Evolutionary conservation across 306 rosid species (phyloP), one percentile per base, ranked within the genome.

Genomic region (Crotalaria pallida): DNA sequence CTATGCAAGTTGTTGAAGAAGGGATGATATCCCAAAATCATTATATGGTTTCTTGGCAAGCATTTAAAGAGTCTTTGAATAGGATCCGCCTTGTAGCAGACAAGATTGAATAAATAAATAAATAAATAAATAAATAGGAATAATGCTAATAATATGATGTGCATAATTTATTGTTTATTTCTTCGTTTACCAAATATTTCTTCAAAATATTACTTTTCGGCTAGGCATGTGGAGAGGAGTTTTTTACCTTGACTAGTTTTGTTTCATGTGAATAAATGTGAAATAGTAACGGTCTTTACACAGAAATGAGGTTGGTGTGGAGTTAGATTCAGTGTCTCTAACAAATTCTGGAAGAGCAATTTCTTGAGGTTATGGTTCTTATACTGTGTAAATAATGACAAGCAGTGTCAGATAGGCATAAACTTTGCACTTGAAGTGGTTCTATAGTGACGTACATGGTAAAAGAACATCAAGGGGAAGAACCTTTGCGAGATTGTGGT

Each of bases 1-100:
- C 95, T 51, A 94, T 90, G 90, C 91, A 87, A 77, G 90, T 87
- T 74, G 97, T 90, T 58, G 96, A 86, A 72, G 94, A 90, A 82
- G 98, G 98, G 63, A 81, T 90, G 95, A 66, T 68, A 58, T 94
- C 98, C 56, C 94, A 80, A 72, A 87, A 90, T 74, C 97, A 94
- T 81, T 94, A 84, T 49, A 83, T 80, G 94, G 90, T 82, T 78
- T 80, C 95, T 77, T 90, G 92, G 97, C 98, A 90, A 79, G 84
- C 92, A 34, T 89, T 90, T 77, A 88, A 85, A 73, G 97, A 90
- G 86, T 82, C 97, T 57, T 83, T 94, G 81, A 88, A 90, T 74
- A 90, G 81, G 88, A 87, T 90, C 10, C 90, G 94, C 17, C 90
- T 84, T 81, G 96, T 81, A 67, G 80, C 90, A 49, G 92, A 88